Base-by-base conservation (phyloP, 2,329 filamentous ascomycete species). In the Pseudocercospora fijiensis region DNA sequence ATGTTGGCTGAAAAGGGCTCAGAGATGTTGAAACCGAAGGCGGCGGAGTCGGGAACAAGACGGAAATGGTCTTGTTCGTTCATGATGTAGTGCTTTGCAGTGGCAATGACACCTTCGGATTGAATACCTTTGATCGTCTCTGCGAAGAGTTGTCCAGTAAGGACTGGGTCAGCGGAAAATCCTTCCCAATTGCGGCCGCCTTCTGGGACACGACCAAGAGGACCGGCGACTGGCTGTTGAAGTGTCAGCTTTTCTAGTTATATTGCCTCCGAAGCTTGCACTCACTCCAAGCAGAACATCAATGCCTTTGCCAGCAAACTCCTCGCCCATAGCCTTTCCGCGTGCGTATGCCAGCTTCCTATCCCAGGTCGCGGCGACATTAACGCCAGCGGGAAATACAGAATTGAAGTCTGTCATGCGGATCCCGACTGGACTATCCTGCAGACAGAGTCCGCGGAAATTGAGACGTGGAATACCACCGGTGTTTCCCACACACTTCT, bases 1-100 rank as follows among this genome's bases (percentile, higher is more conserved):
- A 96, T 86, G 73, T 96, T 95, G 72, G 65, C 65, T 62, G 88
- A 87, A 11, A 87, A 0, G 24, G 86, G 82, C 68, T 87, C 83
- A 78, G 79, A 72, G 45, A 75, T 81, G 70, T 69, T 79, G 74
- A 69, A 76, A 67, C 65, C 78, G 72, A 77, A 61, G 47, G 69
- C 61, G 61, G 65, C 62, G 51, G 78, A 69, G 2, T 75, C 71
- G 3, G 65, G 65, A 5, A 68, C 78, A 60, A 76, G 74, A 45
- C 71, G 76, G 79, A 82, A 61, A 67, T 72, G 65, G 68, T 81
- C 79, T 73, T 83, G 75, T 72, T 84, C 83, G 74, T 92, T 90
- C 47, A 65, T 83, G 65, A 87, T 79, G 86, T 87, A 57, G 85
- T 71, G 11, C 81, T 81, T 3, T 26, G 24, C 49, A 86, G 62